Evolutionary conservation across 2,329 filamentous ascomycete species (phyloP), one percentile per base, ranked within the genome.

Genomic region (Blastomyces silverae): DNA sequence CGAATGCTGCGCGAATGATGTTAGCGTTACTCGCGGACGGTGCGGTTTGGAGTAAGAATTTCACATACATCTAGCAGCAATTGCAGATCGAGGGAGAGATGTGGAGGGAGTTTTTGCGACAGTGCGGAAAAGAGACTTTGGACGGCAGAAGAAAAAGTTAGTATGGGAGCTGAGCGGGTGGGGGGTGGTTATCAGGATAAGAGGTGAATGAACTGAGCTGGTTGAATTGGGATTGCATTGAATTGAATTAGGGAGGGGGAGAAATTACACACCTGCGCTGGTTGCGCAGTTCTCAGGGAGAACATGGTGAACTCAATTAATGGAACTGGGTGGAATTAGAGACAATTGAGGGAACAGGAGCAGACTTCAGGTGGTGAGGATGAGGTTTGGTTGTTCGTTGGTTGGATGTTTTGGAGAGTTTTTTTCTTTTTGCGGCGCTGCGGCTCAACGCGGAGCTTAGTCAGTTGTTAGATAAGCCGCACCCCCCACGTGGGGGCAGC

Each of bases 121-220:
- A 75, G 79, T 80, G 76, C 83, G 83, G 76, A 85, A 79, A 73
- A 86, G 79, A 73, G 81, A 81, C 84, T 86, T 42, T 42, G 20
- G 68, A 78, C 77, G 72, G 77, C 76, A 69, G 74, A 74, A 74
- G 69, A 74, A 17, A 73, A 67, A 73, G 69, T 77, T 77, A 78
- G 76, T 73, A 73, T 73, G 73, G 74, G 10, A 63, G 31, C 48
- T 42, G 53, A 52, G 74, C 75, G 77, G 76, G 79, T 75, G 77
- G 76, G 79, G 78, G 75, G 81, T 76, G 34, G 31, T 39, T n/a
- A 48, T 48, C 58, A 69, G 77, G 78, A 82, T 37, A 53, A 64
- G 59, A 52, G 42, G 50, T 55, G 61, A 44, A 37, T 44, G 11
- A 17, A n/a, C n/a, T n/a, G n/a, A n/a, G n/a, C n/a, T n/a, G 46